These are phyloP conservation scores for Daucus carota DNA, from an alignment of 129 eudicot genomes.

Conservation along the genomic window DNA sequence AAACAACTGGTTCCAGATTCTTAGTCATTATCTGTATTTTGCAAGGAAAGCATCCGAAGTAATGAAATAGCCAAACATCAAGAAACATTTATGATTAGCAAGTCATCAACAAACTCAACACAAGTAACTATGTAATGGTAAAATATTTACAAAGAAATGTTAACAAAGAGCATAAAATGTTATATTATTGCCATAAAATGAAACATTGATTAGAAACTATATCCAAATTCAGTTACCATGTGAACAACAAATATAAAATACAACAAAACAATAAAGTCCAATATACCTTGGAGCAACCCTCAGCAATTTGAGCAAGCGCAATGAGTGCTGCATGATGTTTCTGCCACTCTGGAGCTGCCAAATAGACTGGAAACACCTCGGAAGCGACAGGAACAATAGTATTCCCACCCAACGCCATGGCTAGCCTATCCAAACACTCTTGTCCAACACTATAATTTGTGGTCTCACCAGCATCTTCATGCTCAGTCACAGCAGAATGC, in stretches of 20 bases:
- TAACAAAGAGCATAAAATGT: not conserved
- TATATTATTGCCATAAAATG: not conserved
- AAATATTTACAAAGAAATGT: not conserved
- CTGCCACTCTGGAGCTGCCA: slow-evolving; percentile 73
- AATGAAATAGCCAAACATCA: not conserved
- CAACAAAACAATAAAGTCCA: not conserved
- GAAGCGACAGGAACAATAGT: slow-evolving; percentile 69
- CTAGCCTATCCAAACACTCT: slow-evolving; percentile 69
- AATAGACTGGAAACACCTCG: slow-evolving; percentile 49
- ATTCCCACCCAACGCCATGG: slow-evolving; percentile 68
- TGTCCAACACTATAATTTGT: slow-evolving; percentile 71
- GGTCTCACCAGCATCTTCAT: slow-evolving; percentile 72
- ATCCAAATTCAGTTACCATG: not conserved
- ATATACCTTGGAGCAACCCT: slow-evolving; percentile 80
- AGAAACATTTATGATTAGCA: not conserved
- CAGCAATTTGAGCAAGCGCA: slow-evolving; percentile 74
- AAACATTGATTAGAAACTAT: not conserved
- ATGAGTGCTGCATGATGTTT: slow-evolving; percentile 71
- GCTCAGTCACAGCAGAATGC: slow-evolving; percentile 56
- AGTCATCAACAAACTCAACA: not conserved
- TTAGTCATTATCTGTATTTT: slow-evolving; percentile 69
- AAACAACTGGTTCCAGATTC: slow-evolving; percentile 83
- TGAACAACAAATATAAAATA: not conserved
- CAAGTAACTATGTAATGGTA: not conserved
- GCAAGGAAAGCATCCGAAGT: not conserved